Base-by-base conservation (phyloP, 148 eudicot genomes). In the Fagopyrum homotropicum region DNA sequence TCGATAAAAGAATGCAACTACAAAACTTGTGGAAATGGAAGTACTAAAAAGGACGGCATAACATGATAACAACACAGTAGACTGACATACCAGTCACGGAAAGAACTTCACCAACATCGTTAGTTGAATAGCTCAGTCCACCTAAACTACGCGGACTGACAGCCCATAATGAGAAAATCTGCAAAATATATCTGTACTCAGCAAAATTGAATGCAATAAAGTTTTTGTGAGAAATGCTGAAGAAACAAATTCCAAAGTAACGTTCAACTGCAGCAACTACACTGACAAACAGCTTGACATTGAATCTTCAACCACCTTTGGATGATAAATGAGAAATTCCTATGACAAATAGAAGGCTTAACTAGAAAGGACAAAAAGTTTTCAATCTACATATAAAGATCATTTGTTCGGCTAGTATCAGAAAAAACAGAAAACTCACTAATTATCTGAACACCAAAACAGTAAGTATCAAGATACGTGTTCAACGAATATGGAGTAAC, bases 161-260 rank as follows among this genome's bases (percentile, higher is more conserved):
- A 44, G 92, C 88, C 92, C 92, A 89, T 54, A 89, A 60, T 73
- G 90, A 85, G 76, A 89, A 87, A 66, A 89, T 87, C 92, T 89
- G 79, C 60, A 77, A 48, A 3, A 44, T 43, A 60, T 12, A 40
- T 26, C 35, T 30, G 2, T 35, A 54, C 12, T 22, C 6, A 35
- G 2, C 1, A 29, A 15, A 52, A 4, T 15, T 52, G 17, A 15
- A 14, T 52, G 57, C 57, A 52, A 14, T 35, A 35, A 52, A 52
- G 17, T 52, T 17, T 52, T 52, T 17, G 1, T 52, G 57, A 14
- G 57, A 52, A 52, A 4, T 12, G n/a, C 6, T 15, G 17, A 52
- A 52, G 57, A 14, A 14, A 6, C 17, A 52, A 52, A 52, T 14
- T 52, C 57, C n/a, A 16, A 74, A 50, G 44, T 74, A 14, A 15